Conservation (phyloP, 768 basidiomycete genomes). For the Gymnopilus junonius region DNA sequence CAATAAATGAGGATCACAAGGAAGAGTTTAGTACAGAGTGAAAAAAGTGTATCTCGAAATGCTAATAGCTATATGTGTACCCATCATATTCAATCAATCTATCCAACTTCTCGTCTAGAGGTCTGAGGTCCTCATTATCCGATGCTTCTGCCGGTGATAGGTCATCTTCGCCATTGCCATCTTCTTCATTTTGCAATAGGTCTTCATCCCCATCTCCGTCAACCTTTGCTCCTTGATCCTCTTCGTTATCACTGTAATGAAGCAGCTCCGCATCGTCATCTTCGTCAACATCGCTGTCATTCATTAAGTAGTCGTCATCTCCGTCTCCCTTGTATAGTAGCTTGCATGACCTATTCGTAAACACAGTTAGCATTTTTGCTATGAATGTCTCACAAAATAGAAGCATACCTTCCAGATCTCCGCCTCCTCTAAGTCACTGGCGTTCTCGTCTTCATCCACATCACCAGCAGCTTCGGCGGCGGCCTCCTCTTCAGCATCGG, state of each 20-base stretch:
- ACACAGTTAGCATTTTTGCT: conserved; percentile 1
- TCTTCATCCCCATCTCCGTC: conserved; percentile 36
- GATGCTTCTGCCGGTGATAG: conserved; percentile 67
- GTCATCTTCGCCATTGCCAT: conserved; percentile 46
- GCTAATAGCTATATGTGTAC: too few species aligned
- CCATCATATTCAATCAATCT: conserved; percentile 67
- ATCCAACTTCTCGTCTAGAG: conserved; percentile 55
- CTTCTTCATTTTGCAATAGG: conserved; percentile 28
- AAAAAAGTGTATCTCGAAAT: too few species aligned
- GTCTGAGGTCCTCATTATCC: conserved; percentile 72
- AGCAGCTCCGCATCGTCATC: conserved; percentile 37
- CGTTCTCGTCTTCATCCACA: conserved; percentile 42
- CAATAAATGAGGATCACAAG: too few species aligned
- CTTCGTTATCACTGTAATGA: conserved; percentile 29
- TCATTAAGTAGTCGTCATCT: conserved; percentile 49
- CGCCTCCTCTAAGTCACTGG: conserved; percentile 50
- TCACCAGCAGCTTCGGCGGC: conserved; percentile 37
- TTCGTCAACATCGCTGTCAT: conserved; percentile 40
- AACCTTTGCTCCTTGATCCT: conserved; percentile 9
- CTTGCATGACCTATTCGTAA: conserved; percentile 77
- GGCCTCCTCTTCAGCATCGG: conserved; percentile 39
- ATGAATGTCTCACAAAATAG: background rate
- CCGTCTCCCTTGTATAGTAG: conserved; percentile 64
- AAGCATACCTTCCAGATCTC: conserved; percentile 86
- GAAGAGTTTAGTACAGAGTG: too few species aligned